A percentile compares a stretch with the other conserved stretches of the same genome.
Conservation (phyloP, 2,329 filamentous ascomycete species). For the Ophidiomyces ophidiicola region DNA sequence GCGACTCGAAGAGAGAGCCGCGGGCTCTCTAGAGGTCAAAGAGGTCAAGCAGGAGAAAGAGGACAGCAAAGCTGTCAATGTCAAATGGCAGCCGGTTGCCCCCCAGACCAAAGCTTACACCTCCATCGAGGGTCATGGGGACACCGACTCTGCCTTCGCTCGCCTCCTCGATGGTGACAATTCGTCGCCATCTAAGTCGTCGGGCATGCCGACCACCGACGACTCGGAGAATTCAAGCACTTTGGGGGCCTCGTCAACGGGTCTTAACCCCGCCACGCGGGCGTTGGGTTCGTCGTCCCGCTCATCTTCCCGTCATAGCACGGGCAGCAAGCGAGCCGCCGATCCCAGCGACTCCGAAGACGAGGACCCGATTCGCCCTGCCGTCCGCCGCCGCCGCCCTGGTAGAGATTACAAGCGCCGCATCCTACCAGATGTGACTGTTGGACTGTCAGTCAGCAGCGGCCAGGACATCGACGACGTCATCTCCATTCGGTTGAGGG, state of each 20-base stretch:
- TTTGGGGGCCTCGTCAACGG: conserved; percentile 15
- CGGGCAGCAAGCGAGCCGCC: conserved; percentile 32
- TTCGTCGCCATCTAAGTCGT: conserved; percentile 11
- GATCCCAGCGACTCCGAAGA: conserved; percentile 31
- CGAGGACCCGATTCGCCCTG: conserved; percentile 10
- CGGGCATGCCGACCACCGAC: not conserved
- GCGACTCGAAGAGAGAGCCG: conserved; percentile 1
- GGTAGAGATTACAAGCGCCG: conserved; percentile 14
- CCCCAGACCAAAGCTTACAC: too few species aligned
- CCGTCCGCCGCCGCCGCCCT: conserved; percentile 10
- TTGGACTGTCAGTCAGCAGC: conserved; percentile 13
- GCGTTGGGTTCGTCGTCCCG: conserved; percentile 28
- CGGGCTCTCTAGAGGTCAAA: conserved; percentile 1
- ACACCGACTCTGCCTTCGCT: conserved; percentile 42
- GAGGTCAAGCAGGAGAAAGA: not conserved
- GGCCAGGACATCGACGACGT: conserved; percentile 9
- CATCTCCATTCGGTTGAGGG: conserved; percentile 11
- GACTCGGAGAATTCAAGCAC: conserved; percentile 3
- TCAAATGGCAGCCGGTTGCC: conserved; percentile 1
- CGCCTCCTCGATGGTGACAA: conserved; percentile 39
- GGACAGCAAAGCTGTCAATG: not conserved
- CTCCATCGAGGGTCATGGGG: conserved; percentile 43
- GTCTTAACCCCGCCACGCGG: conserved; percentile 21
- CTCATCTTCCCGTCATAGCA: conserved; percentile 33
- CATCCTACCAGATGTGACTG: conserved; percentile 15